These are phyloP conservation scores for Pythium periplocum DNA, from an alignment of 352 stramenopile genomes.

Conservation along the genomic window DNA sequence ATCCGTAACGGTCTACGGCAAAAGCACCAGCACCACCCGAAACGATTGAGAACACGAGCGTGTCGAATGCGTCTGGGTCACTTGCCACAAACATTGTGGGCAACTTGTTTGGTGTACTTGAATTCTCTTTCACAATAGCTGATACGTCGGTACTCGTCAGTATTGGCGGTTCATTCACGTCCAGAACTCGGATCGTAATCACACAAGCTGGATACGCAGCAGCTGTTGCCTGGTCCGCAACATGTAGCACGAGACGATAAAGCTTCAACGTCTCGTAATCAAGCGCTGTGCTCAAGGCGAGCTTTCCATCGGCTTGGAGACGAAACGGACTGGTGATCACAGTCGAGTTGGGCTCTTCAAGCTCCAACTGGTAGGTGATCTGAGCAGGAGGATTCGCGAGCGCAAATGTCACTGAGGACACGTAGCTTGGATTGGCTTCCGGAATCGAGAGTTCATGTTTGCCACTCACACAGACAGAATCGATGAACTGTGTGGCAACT, in stretches of 20 bases:
- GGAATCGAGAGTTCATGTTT: constrained; percentile 27
- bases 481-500: constrained; percentile 25
- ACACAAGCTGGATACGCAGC: constrained; percentile 19
- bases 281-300: constrained; percentile 17
- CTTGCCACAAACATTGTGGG: constrained; percentile 17
- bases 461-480: constrained; percentile 29
- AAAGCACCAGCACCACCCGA: constrained; percentile 31
- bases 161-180: constrained; percentile 44
- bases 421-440: constrained; percentile 26
- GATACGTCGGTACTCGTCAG: constrained; percentile 20
- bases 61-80: constrained; percentile 47
- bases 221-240: neutral
- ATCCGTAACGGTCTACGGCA: constrained; percentile 34
- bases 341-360: constrained; percentile 6
- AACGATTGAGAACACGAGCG: constrained; percentile 30
- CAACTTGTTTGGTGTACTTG: constrained; percentile 25
- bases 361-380: constrained; percentile 9
- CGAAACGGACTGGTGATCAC: constrained; percentile 13
- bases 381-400: constrained; percentile 14
- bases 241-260: constrained; percentile 8
- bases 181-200: constrained; percentile 36
- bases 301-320: constrained; percentile 11
- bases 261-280: constrained; percentile 25
- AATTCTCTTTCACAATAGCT: constrained; percentile 35
- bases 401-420: constrained; percentile 31